These are phyloP conservation scores for Staphylotrichum longicolle DNA, from an alignment of 495 filamentous ascomycete species.

Conservation along the genomic window DNA sequence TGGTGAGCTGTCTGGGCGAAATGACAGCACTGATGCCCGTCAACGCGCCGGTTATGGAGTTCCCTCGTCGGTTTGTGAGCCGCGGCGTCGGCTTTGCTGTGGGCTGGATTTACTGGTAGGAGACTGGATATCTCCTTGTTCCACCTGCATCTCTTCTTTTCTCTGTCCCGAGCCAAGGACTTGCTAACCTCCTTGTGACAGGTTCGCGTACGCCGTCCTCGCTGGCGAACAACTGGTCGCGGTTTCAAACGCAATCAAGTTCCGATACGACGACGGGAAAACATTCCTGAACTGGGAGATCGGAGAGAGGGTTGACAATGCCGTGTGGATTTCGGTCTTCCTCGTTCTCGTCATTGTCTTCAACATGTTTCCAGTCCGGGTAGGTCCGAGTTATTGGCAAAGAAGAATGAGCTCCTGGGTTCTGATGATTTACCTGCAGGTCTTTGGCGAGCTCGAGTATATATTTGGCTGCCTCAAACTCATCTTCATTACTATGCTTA, in stretches of 20 bases:
- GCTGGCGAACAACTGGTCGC: constrained; percentile 46
- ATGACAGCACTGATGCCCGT: constrained; percentile 54
- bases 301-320: constrained; percentile 38
- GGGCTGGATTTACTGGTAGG: constrained; percentile 57
- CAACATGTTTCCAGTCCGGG: constrained; percentile 48
- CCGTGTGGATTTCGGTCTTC: constrained; percentile 44
- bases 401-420: background rate
- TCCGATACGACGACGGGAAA: constrained; percentile 44
- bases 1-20: constrained; percentile 50
- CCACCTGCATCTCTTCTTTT: background rate
- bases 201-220: constrained; percentile 46
- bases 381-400: constrained; percentile 15
- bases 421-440: constrained; percentile 15
- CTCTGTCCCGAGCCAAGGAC: too few species aligned
- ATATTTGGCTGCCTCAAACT: constrained; percentile 48
- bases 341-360: constrained; percentile 40
- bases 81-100: constrained; percentile 49
- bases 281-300: constrained; percentile 40
- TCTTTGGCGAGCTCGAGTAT: constrained; percentile 52
- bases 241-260: constrained; percentile 45
- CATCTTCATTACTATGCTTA: constrained; percentile 46
- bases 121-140: constrained; percentile 4
- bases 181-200: constrained; percentile 12
- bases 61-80: constrained; percentile 49
- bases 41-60: constrained; percentile 51